Evolutionary conservation across 352 stramenopile species (phyloP).

Genomic region (Phytophthora hibernalis): DNA sequence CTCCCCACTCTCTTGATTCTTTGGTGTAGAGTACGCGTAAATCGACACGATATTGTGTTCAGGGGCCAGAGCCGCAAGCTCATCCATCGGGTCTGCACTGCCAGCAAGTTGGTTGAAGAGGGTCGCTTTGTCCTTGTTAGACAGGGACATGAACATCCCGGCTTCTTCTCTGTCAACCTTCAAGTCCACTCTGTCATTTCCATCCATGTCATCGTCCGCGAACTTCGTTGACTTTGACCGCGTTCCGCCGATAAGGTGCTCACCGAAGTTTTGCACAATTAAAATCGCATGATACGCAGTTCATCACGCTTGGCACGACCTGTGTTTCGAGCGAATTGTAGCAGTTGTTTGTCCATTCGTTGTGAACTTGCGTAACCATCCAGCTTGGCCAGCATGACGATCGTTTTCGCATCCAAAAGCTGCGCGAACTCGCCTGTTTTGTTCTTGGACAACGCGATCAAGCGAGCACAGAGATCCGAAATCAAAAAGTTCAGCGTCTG

Average conservation of each 20-base stretch:
- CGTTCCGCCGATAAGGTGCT: slow-evolving; percentile 66
- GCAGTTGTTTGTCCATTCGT: slow-evolving; percentile 51
- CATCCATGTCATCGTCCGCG: slow-evolving; percentile 57
- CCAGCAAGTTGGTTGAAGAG: slow-evolving; percentile 64
- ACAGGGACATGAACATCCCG: slow-evolving; percentile 46
- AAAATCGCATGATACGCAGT: slow-evolving; percentile 70
- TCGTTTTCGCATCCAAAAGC: slow-evolving; percentile 48
- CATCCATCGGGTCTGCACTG: slow-evolving; percentile 38
- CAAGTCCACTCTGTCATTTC: slow-evolving; percentile 63
- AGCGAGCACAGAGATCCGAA: slow-evolving; percentile 72
- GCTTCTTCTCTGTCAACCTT: slow-evolving; percentile 56
- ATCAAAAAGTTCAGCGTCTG: slow-evolving; percentile 84
- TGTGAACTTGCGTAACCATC: slow-evolving; percentile 73
- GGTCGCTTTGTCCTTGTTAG: slow-evolving; percentile 50
- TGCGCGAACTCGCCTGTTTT: slow-evolving; percentile 45
- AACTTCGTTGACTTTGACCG: slow-evolving; percentile 39
- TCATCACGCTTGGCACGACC: slow-evolving; percentile 40
- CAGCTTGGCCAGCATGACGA: slow-evolving; percentile 61
- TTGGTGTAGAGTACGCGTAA: slow-evolving; percentile 48
- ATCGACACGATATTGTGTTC: slow-evolving; percentile 65
- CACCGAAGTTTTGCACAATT: slow-evolving; percentile 79
- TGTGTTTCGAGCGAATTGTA: slow-evolving; percentile 55
- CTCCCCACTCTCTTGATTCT: slow-evolving; percentile 13
- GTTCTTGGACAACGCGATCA: slow-evolving; percentile 61
- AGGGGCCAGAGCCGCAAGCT: slow-evolving; percentile 68